Evolutionary conservation across 805 yeast species (phyloP).

Genomic region (Wickerhamomyces alni): DNA sequence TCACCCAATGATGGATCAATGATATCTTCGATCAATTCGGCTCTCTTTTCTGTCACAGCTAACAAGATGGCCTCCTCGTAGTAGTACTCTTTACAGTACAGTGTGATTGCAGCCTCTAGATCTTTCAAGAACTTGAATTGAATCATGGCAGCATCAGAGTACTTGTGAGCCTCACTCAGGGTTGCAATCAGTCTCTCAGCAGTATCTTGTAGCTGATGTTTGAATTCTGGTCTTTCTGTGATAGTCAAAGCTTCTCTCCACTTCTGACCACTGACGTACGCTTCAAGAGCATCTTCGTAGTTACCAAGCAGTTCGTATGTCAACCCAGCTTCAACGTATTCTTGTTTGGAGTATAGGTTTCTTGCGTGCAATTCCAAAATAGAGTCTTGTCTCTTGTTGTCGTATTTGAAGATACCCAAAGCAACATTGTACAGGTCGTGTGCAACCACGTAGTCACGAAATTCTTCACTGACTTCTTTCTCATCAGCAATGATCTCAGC

Average conservation of each 20-base stretch:
- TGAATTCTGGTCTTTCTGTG: constrained; percentile 36
- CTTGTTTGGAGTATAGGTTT: constrained; percentile 46
- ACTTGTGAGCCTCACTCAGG: constrained; percentile 63
- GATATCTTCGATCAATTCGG: constrained; percentile 46
- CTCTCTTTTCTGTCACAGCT: constrained; percentile 37
- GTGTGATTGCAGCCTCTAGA: constrained; percentile 53
- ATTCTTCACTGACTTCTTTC: constrained; percentile 42
- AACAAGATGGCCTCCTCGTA: constrained; percentile 74
- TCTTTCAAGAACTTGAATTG: constrained; percentile 57
- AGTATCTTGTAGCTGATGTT: constrained; percentile 35
- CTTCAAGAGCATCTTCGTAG: constrained; percentile 56
- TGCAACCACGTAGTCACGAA: constrained; percentile 58
- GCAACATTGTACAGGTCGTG: constrained; percentile 72
- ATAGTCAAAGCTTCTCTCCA: constrained; percentile 84
- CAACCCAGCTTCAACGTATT: constrained; percentile 71
- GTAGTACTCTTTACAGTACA: constrained; percentile 68
- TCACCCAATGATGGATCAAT: constrained; percentile 77
- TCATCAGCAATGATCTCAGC: constrained; percentile 36
- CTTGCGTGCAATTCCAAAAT: constrained; percentile 61
- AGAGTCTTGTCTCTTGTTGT: constrained; percentile 43
- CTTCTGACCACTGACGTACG: constrained; percentile 60
- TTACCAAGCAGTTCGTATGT: constrained; percentile 65
- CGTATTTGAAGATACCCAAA: constrained; percentile 52
- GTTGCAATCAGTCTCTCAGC: constrained; percentile 57
- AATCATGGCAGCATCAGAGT: constrained; percentile 75